phyloP scores from a whole-genome alignment of 1,284 basidiomycete genomes.

The Boletus sp. region DNA sequence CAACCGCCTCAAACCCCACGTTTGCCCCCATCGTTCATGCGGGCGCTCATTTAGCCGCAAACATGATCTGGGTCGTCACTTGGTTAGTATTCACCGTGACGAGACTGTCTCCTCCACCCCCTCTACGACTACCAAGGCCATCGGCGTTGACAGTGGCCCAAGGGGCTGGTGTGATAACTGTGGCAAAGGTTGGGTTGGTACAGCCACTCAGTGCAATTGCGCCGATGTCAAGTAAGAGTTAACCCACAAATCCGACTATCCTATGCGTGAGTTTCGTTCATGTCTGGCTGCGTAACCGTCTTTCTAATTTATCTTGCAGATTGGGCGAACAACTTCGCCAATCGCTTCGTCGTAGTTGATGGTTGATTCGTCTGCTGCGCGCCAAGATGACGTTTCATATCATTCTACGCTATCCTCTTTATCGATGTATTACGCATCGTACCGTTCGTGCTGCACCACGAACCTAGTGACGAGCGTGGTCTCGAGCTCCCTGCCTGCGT shows the following conservation, averaged over 20 bases:
- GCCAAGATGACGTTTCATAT: constrained; percentile 31
- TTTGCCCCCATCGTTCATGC: constrained; percentile 77
- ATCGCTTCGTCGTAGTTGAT: constrained; percentile 37
- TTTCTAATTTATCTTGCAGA: constrained; percentile 19
- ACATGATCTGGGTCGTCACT: constrained; percentile 83
- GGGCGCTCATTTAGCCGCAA: constrained; percentile 87
- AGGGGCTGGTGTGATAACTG: constrained; percentile 73
- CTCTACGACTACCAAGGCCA: constrained; percentile 43
- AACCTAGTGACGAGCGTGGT: constrained; percentile 61
- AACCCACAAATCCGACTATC: constrained; percentile 3
- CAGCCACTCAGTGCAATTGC: constrained; percentile 58
- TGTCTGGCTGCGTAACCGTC: not conserved
- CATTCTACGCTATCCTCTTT: constrained; percentile 46
- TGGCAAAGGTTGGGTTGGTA: constrained; percentile 67
- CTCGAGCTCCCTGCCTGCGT: constrained; percentile 40
- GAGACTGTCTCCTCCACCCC: constrained; percentile 47
- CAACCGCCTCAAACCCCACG: constrained; percentile 79
- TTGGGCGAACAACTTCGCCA: constrained; percentile 36
- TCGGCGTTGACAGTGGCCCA: constrained; percentile 61
- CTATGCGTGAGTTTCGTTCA: constrained; percentile 26
- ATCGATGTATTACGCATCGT: constrained; percentile 60
- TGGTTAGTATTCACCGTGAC: constrained; percentile 81
- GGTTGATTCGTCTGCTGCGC: constrained; percentile 39
- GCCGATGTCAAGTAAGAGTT: constrained; percentile 59
- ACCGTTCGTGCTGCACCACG: constrained; percentile 48